Conservation (phyloP, 1,139 yeast species). For the Lodderomyces beijingensis region DNA sequence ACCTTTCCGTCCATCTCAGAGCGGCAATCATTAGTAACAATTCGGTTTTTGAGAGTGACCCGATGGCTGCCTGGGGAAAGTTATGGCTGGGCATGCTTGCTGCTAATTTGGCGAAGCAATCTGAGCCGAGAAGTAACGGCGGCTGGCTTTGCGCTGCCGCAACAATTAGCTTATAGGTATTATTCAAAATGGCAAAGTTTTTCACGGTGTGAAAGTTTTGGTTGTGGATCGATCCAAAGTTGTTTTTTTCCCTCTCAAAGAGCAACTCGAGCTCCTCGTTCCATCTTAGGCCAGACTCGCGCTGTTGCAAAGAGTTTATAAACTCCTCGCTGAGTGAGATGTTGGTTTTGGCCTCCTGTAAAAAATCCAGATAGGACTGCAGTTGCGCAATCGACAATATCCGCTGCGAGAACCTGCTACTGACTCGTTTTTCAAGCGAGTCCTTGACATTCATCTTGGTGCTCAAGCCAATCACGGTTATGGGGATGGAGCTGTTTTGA, state of each 20-base stretch:
- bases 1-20: slow-evolving; percentile 63
- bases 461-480: slow-evolving; percentile 78
- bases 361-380: slow-evolving; percentile 40
- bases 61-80: slow-evolving; percentile 12
- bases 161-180: slow-evolving; percentile 46
- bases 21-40: slow-evolving; percentile 65
- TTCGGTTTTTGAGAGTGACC: slow-evolving; percentile 65
- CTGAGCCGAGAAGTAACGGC: neutral
- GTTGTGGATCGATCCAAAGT: slow-evolving; percentile 22
- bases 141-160: slow-evolving; percentile 11
- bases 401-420: slow-evolving; percentile 84
- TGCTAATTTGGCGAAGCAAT: neutral
- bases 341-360: slow-evolving; percentile 25
- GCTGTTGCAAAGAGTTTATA: slow-evolving; percentile 15
- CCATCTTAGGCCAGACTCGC: slow-evolving; percentile 41
- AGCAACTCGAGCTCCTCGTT: slow-evolving; percentile 40
- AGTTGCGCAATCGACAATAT: slow-evolving; percentile 58
- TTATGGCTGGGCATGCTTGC: slow-evolving; percentile 22
- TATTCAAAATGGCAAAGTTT: slow-evolving; percentile 54
- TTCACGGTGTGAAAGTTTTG: slow-evolving; percentile 56
- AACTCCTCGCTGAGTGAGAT: slow-evolving; percentile 21
- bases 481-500: slow-evolving; percentile 70
- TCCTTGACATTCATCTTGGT: slow-evolving; percentile 75
- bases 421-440: slow-evolving; percentile 82
- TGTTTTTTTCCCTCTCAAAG: slow-evolving; percentile 6